These are phyloP conservation scores for Xerocomellus amylosporus DNA, from an alignment of 768 basidiomycete species.

Conservation along the genomic window DNA sequence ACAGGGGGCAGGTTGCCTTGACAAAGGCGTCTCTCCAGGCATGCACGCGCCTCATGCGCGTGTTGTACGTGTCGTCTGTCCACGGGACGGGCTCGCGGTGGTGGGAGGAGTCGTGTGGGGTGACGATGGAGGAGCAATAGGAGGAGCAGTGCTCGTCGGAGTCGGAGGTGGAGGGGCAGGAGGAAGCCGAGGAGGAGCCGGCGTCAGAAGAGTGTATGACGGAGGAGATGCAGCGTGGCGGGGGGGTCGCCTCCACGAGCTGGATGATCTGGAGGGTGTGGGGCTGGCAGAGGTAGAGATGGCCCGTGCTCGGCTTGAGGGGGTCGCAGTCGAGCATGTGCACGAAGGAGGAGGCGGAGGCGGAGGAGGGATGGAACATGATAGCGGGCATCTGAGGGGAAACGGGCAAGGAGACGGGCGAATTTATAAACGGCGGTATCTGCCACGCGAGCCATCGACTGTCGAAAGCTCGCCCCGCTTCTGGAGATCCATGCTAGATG, in stretches of 20 bases:
- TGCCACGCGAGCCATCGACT: constrained; percentile 31
- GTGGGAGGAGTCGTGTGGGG: constrained; percentile 37
- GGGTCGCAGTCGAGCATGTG: constrained; percentile 30
- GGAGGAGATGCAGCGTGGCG: constrained; percentile 42
- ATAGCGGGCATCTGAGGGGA: constrained; percentile 19
- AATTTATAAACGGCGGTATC: constrained; percentile 20
- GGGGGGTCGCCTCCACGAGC: constrained; percentile 63
- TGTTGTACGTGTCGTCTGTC: constrained; percentile 49
- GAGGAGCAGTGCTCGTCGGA: constrained; percentile 54
- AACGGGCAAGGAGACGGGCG: constrained; percentile 4
- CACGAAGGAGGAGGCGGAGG: constrained; percentile 22
- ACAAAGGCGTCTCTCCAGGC: constrained; percentile 66
- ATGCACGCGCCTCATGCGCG: constrained; percentile 64
- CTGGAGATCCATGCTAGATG: constrained; percentile 25
- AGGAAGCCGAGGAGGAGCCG: constrained; percentile 39
- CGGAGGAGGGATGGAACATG: constrained; percentile 29
- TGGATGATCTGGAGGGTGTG: constrained; percentile 65
- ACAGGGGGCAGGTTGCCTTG: constrained; percentile 39
- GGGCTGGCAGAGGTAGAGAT: constrained; percentile 48
- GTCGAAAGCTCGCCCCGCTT: constrained; percentile 4
- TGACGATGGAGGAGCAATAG: constrained; percentile 68
- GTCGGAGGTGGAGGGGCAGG: constrained; percentile 36
- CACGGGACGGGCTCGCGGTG: constrained; percentile 22
- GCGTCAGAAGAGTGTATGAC: constrained; percentile 35
- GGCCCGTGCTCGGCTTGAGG: constrained; percentile 36